Conservation (phyloP, 352 stramenopile genomes). For the Globisporangium lucens region DNA sequence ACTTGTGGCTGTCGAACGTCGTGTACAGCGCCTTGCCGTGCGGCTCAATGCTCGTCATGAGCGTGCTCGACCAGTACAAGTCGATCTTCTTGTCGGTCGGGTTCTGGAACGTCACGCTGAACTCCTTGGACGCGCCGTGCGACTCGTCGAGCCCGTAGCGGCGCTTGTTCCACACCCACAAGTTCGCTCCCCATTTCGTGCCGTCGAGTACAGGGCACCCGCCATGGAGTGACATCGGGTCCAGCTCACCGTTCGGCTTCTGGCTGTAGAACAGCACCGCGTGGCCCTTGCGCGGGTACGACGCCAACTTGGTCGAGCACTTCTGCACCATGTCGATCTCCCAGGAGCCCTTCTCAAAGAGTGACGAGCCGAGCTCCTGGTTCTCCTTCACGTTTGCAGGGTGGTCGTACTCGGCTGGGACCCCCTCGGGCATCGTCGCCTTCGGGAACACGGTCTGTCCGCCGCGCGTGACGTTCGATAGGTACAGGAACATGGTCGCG, state of each 20-base stretch:
- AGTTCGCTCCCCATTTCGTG: slow-evolving; percentile 96
- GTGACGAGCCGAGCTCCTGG: slow-evolving; percentile 34
- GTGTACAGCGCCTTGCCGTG: slow-evolving; percentile 48
- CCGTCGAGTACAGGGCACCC: slow-evolving; percentile 94
- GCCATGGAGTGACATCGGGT: slow-evolving; percentile 87
- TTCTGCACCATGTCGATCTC: slow-evolving; percentile 77
- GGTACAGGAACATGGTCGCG: slow-evolving; percentile 80
- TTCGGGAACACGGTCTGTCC: slow-evolving; percentile 86
- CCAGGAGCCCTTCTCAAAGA: slow-evolving; percentile 68
- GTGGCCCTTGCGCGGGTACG: slow-evolving; percentile 83
- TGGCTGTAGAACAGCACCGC: slow-evolving; percentile 98
- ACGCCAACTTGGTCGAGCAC: slow-evolving; percentile 73
- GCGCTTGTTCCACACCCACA: slow-evolving; percentile 96
- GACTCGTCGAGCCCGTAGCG: slow-evolving; percentile 54
- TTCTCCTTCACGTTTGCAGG: slow-evolving; percentile 41
- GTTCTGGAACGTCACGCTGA: slow-evolving; percentile 72
- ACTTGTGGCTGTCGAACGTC: slow-evolving; percentile 67
- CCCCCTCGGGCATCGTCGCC: slow-evolving; percentile 61
- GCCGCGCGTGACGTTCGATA: slow-evolving; percentile 73
- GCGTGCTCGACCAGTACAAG: slow-evolving; percentile 65
- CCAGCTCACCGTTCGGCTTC: slow-evolving; percentile 90
- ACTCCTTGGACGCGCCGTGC: slow-evolving; percentile 26
- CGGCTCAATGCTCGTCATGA: slow-evolving; percentile 61
- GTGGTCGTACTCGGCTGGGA: slow-evolving; percentile 57
- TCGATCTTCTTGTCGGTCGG: slow-evolving; percentile 43